phyloP scores from a whole-genome alignment of 805 yeast genomes.

The Kodamaea lidongshanica region DNA sequence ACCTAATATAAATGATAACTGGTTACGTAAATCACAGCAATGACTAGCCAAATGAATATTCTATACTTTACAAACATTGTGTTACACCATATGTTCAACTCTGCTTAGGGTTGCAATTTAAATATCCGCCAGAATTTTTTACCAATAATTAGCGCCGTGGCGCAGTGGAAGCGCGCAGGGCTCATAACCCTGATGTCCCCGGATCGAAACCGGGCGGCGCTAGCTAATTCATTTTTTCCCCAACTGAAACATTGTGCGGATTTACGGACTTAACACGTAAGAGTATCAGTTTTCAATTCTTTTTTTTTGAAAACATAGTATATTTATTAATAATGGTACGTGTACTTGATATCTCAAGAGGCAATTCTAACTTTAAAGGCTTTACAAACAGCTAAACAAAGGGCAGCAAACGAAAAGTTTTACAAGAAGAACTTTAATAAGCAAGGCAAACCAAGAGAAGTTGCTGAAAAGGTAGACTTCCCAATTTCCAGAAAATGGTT shows the following conservation, averaged over 20 bases:
- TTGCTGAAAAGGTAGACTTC: slow-evolving; percentile 31
- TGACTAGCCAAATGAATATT: too few relatives aligned
- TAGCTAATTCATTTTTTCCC: slow-evolving; percentile 25
- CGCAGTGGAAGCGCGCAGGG: slow-evolving; percentile 99
- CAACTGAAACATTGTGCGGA: too few relatives aligned
- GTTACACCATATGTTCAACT: too few relatives aligned
- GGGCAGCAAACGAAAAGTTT: slow-evolving; percentile 79
- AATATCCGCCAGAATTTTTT: too few relatives aligned
- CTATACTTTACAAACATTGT: too few relatives aligned
- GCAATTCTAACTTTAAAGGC: slow-evolving; percentile 37
- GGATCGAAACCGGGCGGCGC: slow-evolving; percentile 97
- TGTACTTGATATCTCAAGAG: too few relatives aligned
- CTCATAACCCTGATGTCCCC: slow-evolving; percentile 97
- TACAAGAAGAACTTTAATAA: slow-evolving; percentile 66
- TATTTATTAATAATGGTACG: slow-evolving; percentile 11
- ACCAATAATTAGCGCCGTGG: slow-evolving; percentile 93
- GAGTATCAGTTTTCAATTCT: slow-evolving; percentile 1
- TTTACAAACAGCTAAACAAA: slow-evolving; percentile 79
- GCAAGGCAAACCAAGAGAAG: slow-evolving; percentile 62
- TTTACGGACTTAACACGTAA: too few relatives aligned
- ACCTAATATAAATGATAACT: too few relatives aligned
- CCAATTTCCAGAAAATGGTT: slow-evolving; percentile 67
- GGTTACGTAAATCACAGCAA: too few relatives aligned
- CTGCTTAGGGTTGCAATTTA: too few relatives aligned
- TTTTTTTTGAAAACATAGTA: slow-evolving; percentile 1